Conservation (phyloP, 148 eudicot species). For the Silene latifolia region DNA sequence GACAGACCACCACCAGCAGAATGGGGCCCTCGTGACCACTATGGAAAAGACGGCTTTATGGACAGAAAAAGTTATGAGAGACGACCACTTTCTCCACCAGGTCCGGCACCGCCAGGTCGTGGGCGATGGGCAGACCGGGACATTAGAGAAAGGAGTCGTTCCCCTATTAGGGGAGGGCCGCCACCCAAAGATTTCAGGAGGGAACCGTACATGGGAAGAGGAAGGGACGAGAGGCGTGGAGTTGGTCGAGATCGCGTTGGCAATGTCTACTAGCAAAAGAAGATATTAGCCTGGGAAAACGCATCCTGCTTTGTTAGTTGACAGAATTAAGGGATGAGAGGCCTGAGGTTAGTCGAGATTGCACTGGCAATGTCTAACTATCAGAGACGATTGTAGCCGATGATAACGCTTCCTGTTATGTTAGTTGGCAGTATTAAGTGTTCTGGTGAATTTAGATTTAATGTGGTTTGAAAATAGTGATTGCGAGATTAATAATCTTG, state of each 20-base stretch:
- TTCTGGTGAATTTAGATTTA: neutral
- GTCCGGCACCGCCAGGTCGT: constrained; percentile 39
- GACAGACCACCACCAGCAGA: constrained; percentile 60
- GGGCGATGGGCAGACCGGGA: constrained; percentile 63
- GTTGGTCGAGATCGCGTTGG: constrained; percentile 48
- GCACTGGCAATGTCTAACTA: too few species aligned
- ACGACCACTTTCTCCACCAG: constrained; percentile 51
- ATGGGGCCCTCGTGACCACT: constrained; percentile 59
- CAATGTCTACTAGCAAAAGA: constrained; percentile 29
- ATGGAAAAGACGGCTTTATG: constrained; percentile 43
- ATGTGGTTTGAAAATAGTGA: constrained; percentile 1
- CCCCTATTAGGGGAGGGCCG: constrained; percentile 61
- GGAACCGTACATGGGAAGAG: constrained; percentile 56
- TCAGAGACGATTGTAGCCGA: too few species aligned
- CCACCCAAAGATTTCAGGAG: constrained; percentile 55
- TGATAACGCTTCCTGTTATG: too few species aligned
- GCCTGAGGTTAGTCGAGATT: too few species aligned
- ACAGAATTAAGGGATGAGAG: neutral
- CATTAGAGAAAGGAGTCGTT: constrained; percentile 68
- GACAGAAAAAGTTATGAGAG: constrained; percentile 78
- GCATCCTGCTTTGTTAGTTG: neutral
- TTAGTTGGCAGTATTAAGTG: too few species aligned
- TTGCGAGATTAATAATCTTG: constrained; percentile 5
- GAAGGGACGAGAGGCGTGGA: constrained; percentile 67
- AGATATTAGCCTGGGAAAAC: neutral